A percentile compares a stretch with the other conserved stretches of the same genome.
Evolutionary conservation across 2,329 filamentous ascomycete species (phyloP).

Genomic region (Diaporthe batatas): DNA sequence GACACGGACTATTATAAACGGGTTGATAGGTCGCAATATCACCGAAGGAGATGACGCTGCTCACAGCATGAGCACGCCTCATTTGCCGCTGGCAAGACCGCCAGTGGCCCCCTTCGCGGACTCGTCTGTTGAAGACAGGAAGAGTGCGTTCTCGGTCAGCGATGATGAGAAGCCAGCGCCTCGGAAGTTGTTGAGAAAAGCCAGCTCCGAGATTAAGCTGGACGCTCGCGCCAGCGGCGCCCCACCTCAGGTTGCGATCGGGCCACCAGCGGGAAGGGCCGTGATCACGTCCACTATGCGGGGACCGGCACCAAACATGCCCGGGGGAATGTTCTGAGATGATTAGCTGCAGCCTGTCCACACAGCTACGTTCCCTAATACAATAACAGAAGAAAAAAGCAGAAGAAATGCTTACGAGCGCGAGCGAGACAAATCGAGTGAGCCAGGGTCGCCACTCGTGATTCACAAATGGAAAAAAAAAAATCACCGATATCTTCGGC

Average conservation of each 20-base stretch:
- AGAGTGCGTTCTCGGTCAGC: constrained; percentile 48
- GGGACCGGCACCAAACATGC: constrained; percentile 47
- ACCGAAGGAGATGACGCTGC: constrained; percentile 51
- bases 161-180: constrained; percentile 57
- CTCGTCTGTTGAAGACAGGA: constrained; percentile 44
- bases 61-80: constrained; percentile 50
- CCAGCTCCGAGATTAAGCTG: constrained; percentile 55
- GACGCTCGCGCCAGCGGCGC: constrained; percentile 43
- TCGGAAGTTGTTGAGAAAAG: constrained; percentile 59
- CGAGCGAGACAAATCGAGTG: not conserved
- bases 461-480: constrained; percentile 30
- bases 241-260: constrained; percentile 48
- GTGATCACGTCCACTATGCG: constrained; percentile 50
- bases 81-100: constrained; percentile 47
- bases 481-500: constrained; percentile 14
- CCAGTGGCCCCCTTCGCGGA: constrained; percentile 36
- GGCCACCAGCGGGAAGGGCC: constrained; percentile 53
- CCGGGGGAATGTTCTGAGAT: constrained; percentile 52
- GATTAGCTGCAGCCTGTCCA: not conserved
- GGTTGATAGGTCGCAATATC: constrained; percentile 52
- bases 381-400: not conserved
- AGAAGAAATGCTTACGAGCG: not conserved
- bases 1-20: constrained; percentile 57
- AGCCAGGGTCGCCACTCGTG: constrained; percentile 30
- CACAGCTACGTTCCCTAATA: not conserved